These are phyloP conservation scores for Dillenia turbinata DNA, from an alignment of 164 flowering plant species.

Conservation along the genomic window DNA sequence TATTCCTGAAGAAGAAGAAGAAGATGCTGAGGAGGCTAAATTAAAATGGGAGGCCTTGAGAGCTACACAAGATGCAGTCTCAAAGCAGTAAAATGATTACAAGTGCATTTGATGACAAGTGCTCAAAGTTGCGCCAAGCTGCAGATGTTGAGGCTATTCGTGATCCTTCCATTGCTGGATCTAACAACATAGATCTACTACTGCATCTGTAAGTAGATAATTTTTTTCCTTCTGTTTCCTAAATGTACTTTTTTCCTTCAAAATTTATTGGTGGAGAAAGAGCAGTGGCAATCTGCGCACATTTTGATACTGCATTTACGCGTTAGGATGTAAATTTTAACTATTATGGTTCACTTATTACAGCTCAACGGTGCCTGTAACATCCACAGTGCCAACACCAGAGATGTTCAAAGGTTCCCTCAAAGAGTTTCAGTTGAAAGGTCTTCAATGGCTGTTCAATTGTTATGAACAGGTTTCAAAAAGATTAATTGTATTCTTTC, in stretches of 20 bases:
- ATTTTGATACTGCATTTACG: background rate
- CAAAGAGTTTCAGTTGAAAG: conserved; percentile 95
- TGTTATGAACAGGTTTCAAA: conserved; percentile 87
- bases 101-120: conserved; percentile 86
- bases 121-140: conserved; percentile 65
- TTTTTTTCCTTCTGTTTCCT: background rate
- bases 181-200: conserved; percentile 83
- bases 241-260: too few species aligned
- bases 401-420: conserved; percentile 84
- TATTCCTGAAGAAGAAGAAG: conserved; percentile 44
- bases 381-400: conserved; percentile 90
- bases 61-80: conserved; percentile 95
- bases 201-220: conserved; percentile 68
- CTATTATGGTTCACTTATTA: conserved; percentile 9
- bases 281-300: too few species aligned
- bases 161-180: conserved; percentile 62
- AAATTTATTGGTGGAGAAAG: too few species aligned
- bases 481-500: too few species aligned
- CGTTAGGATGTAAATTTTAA: conserved; percentile 1
- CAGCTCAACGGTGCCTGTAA: conserved; percentile 97
- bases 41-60: conserved; percentile 70
- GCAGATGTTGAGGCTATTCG: conserved; percentile 41
- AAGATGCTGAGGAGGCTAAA: conserved; percentile 81
- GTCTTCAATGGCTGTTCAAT: conserved; percentile 98
- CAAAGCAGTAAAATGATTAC: conserved; percentile 82